Conservation (phyloP, 768 basidiomycete genomes). For the Cubamyces lactineus region DNA sequence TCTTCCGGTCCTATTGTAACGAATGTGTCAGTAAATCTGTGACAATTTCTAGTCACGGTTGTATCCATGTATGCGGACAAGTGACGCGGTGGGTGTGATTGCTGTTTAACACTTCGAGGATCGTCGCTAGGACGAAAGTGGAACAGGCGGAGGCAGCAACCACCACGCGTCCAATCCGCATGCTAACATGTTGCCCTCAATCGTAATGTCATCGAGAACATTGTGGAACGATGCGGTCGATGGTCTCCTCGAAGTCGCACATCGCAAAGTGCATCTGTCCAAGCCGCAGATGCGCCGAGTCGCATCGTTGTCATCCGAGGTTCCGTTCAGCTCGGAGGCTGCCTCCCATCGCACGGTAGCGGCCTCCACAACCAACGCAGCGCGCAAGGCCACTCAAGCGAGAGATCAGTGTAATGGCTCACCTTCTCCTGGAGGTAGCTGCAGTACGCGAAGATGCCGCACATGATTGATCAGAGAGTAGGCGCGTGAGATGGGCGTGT, state of each 20-base stretch:
- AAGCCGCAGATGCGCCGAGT: background rate
- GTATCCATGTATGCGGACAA: background rate
- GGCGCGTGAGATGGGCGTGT: slow-evolving; percentile 5
- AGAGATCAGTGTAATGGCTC: slow-evolving; percentile 32
- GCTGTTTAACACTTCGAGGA: background rate
- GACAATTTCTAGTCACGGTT: background rate
- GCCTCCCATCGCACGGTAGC: background rate
- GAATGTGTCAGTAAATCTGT: background rate
- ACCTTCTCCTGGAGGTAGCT: slow-evolving; percentile 95
- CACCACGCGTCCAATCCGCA: background rate
- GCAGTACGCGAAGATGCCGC: slow-evolving; percentile 97
- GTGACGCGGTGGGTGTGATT: too few species aligned
- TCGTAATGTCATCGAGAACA: slow-evolving; percentile 15
- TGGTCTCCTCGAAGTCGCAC: background rate
- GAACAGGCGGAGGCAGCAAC: background rate
- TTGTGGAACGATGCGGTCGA: background rate
- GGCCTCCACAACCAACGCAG: background rate
- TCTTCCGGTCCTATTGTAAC: slow-evolving; percentile 72
- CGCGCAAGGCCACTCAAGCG: background rate
- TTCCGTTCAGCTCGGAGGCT: background rate
- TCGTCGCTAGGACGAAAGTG: background rate
- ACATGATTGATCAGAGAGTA: slow-evolving; percentile 52
- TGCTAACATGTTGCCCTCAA: background rate
- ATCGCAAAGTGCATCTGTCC: background rate
- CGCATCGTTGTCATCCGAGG: slow-evolving; percentile 1